Percentiles rank a stretch among this genome's conserved stretches.
These are phyloP conservation scores for Podospora pseudopauciseta DNA, from an alignment of 495 filamentous ascomycete genomes.

Conservation along the genomic window DNA sequence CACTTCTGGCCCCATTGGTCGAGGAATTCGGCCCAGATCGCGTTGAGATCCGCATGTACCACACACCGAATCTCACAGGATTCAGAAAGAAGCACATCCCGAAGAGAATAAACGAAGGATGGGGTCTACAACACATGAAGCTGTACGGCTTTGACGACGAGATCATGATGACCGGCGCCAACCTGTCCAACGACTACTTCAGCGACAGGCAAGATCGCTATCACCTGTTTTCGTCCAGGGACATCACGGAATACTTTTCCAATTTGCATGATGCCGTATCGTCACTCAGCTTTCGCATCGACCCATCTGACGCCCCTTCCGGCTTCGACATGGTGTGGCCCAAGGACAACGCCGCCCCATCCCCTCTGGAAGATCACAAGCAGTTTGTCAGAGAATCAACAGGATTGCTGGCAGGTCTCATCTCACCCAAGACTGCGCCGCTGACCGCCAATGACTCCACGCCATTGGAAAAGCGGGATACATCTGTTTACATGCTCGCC, in stretches of 20 bases:
- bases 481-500: slow-evolving; percentile 77
- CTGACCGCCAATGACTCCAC: slow-evolving; percentile 22
- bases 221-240: slow-evolving; percentile 77
- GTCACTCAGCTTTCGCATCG: slow-evolving; percentile 74
- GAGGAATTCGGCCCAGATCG: slow-evolving; percentile 76
- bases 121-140: slow-evolving; percentile 99
- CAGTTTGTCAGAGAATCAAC: slow-evolving; percentile 67
- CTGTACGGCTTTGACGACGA: slow-evolving; percentile 95
- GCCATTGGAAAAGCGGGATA: slow-evolving; percentile 44
- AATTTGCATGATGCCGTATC: slow-evolving; percentile 71
- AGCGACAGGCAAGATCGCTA: slow-evolving; percentile 94
- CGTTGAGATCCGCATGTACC: slow-evolving; percentile 96
- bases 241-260: slow-evolving; percentile 79
- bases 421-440: slow-evolving; percentile 39
- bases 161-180: slow-evolving; percentile 91
- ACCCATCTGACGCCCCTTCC: slow-evolving; percentile 54
- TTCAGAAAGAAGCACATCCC: slow-evolving; percentile 78
- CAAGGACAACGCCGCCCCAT: slow-evolving; percentile 62
- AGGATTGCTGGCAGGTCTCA: slow-evolving; percentile 59
- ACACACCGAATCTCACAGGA: slow-evolving; percentile 93
- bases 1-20: slow-evolving; percentile 76
- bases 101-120: slow-evolving; percentile 91
- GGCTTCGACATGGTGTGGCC: slow-evolving; percentile 82
- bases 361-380: slow-evolving; percentile 65
- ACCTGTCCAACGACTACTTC: slow-evolving; percentile 92